These are phyloP conservation scores for Cornus kousa DNA, from an alignment of 148 eudicot species.

Conservation along the genomic window DNA sequence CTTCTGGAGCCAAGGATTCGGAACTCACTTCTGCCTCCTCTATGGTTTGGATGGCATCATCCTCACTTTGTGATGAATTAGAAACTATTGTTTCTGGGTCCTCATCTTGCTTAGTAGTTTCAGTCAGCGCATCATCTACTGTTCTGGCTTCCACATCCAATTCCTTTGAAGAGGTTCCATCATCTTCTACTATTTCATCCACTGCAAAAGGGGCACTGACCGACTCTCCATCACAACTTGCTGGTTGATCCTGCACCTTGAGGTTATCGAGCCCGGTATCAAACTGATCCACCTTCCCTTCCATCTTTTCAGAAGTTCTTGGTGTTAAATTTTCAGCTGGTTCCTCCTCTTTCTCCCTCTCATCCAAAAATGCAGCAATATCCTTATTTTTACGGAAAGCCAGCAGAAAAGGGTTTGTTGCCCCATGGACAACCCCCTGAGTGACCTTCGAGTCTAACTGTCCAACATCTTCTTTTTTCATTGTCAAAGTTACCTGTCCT, in stretches of 20 bases:
- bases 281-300: conserved; percentile 5
- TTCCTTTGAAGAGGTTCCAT: conserved; percentile 11
- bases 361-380: conserved; percentile 78
- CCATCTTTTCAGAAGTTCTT: conserved; percentile 13
- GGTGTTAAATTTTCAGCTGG: conserved; percentile 11
- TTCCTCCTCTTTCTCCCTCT: conserved; percentile 47
- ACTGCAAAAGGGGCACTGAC: conserved; percentile 9
- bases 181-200: conserved; percentile 16
- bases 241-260: conserved; percentile 5
- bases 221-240: conserved; percentile 4
- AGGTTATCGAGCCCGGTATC: conserved; percentile 14
- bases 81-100: conserved; percentile 26
- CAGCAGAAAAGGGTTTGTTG: conserved; percentile 75
- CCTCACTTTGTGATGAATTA: conserved; percentile 25
- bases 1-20: conserved; percentile 30
- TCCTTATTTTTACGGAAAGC: conserved; percentile 79
- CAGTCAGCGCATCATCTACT: conserved; percentile 9
- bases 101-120: conserved; percentile 4
- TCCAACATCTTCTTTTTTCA: conserved; percentile 64
- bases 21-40: conserved; percentile 25
- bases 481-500: conserved; percentile 75
- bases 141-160: conserved; percentile 16
- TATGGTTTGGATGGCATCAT: conserved; percentile 16
- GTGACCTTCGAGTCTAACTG: conserved; percentile 42
- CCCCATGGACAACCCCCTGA: conserved; percentile 47